phyloP scores from a whole-genome alignment of 2,329 filamentous ascomycete genomes.

The Rhinocladiella mackenziei region DNA sequence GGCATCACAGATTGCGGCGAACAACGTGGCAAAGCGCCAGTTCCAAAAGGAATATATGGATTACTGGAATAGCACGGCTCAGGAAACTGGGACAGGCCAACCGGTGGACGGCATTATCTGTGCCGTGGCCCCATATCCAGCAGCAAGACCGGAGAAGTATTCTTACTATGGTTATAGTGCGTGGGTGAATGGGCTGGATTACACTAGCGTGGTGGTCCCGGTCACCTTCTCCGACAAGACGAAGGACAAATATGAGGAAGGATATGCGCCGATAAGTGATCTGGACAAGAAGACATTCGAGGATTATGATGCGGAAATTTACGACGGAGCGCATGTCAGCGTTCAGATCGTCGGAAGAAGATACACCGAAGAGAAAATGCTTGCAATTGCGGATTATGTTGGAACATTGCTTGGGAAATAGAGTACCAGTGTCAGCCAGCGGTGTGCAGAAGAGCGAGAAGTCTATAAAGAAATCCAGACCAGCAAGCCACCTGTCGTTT shows the following conservation, averaged over 20 bases:
- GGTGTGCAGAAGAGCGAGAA: no score
- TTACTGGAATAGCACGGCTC: constrained; percentile 58
- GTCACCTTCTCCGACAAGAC: constrained; percentile 43
- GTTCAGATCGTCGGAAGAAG: constrained; percentile 49
- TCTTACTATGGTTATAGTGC: constrained; percentile 40
- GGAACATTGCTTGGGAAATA: constrained; percentile 26
- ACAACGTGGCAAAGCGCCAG: constrained; percentile 53
- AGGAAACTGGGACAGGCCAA: constrained; percentile 48
- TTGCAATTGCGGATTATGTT: constrained; percentile 44
- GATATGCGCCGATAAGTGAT: constrained; percentile 41
- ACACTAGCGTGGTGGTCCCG: constrained; percentile 44
- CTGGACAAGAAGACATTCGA: constrained; percentile 45
- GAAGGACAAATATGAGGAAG: constrained; percentile 37
- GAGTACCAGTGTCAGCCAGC: no score
- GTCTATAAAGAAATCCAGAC: no score
- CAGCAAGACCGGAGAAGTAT: constrained; percentile 39
- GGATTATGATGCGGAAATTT: constrained; percentile 49
- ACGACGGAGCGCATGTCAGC: constrained; percentile 47
- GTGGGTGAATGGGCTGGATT: constrained; percentile 40
- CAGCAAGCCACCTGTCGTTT: no score
- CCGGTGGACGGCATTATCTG: constrained; percentile 52
- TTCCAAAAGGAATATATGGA: constrained; percentile 59
- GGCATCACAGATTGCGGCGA: constrained; percentile 42
- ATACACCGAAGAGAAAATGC: constrained; percentile 51
- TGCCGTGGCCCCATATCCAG: constrained; percentile 42